A percentile compares a stretch with the other conserved stretches of the same genome.
These are phyloP conservation scores for Plasmodium cynomolgi DNA, from an alignment of 169 alveolate genomes.

Conservation along the genomic window DNA sequence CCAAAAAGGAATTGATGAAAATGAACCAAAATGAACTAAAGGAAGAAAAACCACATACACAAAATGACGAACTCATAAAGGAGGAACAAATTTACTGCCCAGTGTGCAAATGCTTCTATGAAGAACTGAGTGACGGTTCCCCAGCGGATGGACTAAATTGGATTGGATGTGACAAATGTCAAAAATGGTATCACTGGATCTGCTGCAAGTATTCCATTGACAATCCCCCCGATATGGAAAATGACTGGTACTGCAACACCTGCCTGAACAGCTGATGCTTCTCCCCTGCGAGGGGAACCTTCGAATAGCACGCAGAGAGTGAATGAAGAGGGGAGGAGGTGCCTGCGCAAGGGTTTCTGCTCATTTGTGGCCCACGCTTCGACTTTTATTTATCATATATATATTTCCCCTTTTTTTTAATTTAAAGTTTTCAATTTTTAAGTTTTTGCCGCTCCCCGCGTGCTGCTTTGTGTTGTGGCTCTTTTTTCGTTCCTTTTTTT, in stretches of 20 bases:
- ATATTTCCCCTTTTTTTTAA: not conserved
- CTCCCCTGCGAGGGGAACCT: not conserved
- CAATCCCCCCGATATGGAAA: slow-evolving; percentile 71
- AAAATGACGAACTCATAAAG: slow-evolving; percentile 75
- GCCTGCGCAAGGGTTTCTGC: not conserved
- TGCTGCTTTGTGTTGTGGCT: not conserved
- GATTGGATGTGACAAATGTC: slow-evolving; percentile 88
- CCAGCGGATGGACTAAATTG: slow-evolving; percentile 88
- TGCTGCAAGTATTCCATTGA: slow-evolving; percentile 77
- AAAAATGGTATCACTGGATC: slow-evolving; percentile 86
- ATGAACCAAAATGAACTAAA: slow-evolving; percentile 75
- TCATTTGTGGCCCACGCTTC: not conserved
- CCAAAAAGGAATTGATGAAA: not conserved
- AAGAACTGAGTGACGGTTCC: slow-evolving; percentile 84
- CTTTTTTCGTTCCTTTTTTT: not conserved
- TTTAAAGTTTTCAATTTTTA: not conserved
- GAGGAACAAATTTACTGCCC: slow-evolving; percentile 84
- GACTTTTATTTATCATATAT: not conserved
- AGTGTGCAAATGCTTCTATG: slow-evolving; percentile 81
- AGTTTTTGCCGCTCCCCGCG: not conserved
- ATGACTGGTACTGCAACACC: slow-evolving; percentile 63
- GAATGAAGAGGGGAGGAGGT: not conserved
- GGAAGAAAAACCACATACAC: slow-evolving; percentile 77
- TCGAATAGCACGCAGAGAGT: not conserved
- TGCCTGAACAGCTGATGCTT: slow-evolving; percentile 37